These are phyloP conservation scores for Aspergillus terreus DNA, from an alignment of 2,329 filamentous ascomycete genomes.

Conservation along the genomic window DNA sequence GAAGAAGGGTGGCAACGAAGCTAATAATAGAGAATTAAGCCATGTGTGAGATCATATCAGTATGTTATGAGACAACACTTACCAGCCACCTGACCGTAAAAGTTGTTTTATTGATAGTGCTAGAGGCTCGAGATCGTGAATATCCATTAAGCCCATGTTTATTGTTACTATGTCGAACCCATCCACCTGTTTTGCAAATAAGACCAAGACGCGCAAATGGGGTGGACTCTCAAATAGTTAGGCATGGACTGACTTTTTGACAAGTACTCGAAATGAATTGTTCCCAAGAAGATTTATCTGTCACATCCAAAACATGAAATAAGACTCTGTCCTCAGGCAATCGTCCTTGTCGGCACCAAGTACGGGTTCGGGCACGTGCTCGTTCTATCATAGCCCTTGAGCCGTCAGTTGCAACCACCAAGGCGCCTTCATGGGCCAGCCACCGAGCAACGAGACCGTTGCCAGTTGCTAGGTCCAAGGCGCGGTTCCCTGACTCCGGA, in stretches of 20 bases:
- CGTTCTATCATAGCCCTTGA: slow-evolving; percentile 39
- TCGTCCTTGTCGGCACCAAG: background rate
- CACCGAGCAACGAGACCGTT: slow-evolving; percentile 49
- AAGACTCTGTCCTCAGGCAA: background rate
- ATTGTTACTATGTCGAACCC: slow-evolving; percentile 45
- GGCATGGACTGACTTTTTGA: background rate
- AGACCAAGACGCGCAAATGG: background rate
- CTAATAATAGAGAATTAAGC: slow-evolving; percentile 18
- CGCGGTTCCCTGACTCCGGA: slow-evolving; percentile 24
- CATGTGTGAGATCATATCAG: background rate
- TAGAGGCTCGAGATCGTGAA: slow-evolving; percentile 42
- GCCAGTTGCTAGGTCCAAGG: slow-evolving; percentile 49
- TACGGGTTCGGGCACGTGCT: slow-evolving; percentile 22
- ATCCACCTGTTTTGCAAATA: slow-evolving; percentile 16
- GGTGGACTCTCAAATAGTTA: background rate
- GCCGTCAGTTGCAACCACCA: slow-evolving; percentile 46
- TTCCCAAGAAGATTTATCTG: background rate
- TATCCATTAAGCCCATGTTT: slow-evolving; percentile 52
- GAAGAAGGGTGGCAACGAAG: slow-evolving; percentile 47
- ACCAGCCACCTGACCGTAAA: slow-evolving; percentile 1
- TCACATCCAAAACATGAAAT: background rate
- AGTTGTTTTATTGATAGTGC: slow-evolving; percentile 36
- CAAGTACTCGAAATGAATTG: background rate
- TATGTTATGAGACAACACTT: background rate
- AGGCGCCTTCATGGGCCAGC: slow-evolving; percentile 35